Evolutionary conservation across 805 yeast genomes (phyloP).

Genomic region (Pichia californica): DNA sequence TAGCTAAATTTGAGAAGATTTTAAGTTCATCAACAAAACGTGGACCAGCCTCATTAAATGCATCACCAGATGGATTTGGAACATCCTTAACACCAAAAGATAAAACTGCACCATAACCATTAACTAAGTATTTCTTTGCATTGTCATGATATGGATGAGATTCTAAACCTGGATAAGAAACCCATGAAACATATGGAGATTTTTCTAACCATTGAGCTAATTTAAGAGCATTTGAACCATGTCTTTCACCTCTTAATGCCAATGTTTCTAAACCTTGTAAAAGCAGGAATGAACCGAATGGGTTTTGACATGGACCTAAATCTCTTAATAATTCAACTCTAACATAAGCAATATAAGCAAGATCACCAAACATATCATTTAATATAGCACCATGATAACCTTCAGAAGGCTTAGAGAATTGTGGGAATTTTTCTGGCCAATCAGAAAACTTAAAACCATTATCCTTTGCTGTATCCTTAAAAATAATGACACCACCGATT

Average conservation of each 20-base stretch:
- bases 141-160: constrained; percentile 71
- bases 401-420: constrained; percentile 83
- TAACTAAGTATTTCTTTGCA: constrained; percentile 74
- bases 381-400: constrained; percentile 88
- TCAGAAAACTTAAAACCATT: constrained; percentile 91
- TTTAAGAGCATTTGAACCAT: constrained; percentile 71
- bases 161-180: constrained; percentile 85
- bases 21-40: constrained; percentile 77
- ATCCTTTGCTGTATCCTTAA: constrained; percentile 45
- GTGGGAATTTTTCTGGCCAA: constrained; percentile 84
- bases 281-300: constrained; percentile 80
- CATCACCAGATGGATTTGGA: constrained; percentile 40
- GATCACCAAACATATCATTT: constrained; percentile 73
- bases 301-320: constrained; percentile 83
- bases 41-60: constrained; percentile 73
- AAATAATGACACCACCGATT: constrained; percentile 80
- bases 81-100: constrained; percentile 82
- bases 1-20: constrained; percentile 88
- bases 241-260: constrained; percentile 91
- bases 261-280: constrained; percentile 92
- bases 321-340: constrained; percentile 87
- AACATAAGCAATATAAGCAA: constrained; percentile 72
- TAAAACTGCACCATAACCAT: constrained; percentile 82
- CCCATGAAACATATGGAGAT: constrained; percentile 71
- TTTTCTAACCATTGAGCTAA: constrained; percentile 72